Base-by-base conservation (phyloP, 169 alveolate species). In the Plasmodium relictum region DNA sequence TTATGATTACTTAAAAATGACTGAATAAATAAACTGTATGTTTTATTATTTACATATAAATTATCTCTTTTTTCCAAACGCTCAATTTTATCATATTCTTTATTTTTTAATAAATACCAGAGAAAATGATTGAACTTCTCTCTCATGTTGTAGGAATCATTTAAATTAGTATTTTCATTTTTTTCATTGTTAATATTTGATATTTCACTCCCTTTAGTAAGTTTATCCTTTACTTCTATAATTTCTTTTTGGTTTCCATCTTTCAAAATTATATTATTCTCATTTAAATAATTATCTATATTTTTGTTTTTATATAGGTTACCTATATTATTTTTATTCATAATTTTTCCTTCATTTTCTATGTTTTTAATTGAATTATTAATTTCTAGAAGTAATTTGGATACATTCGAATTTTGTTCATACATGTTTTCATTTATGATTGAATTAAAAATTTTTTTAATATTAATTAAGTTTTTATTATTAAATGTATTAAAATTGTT, bases 1-100 rank as follows among this genome's bases (percentile, higher is more conserved):
- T 80, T 80, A 80, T 80, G 90, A 31, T 68, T 80, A 45, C 52
- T 56, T 59, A 80, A 80, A 68, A 52, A 80, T 41, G 90, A 65
- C 31, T 80, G 50, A 66, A 80, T 80, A 80, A 80, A 80, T 72
- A 80, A 80, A 68, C 85, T 80, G 66, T 80, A 80, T 39, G 90
- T 80, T 80, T 37, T 80, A 62, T 80, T 80, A 80, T 80, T 80
- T 80, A 39, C 90, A 54, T 80, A 54, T 45, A 80, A 65, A 45
- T 80, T 66, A 80, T 80, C 83, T 56, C 90, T 80, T 68, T 80
- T 80, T 80, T 80, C 90, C 56, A 80, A 37, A 22, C 52, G 59
- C 54, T 80, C 90, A 66, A 80, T 80, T 54, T 80, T 80, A 41
- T 80, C 90, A 80, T 80, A 66, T 70, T 14, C 52, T 54, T 80